These are phyloP conservation scores for Tetradesmus lagerheimii DNA, from an alignment of 139 green algal genomes.

Conservation along the genomic window DNA sequence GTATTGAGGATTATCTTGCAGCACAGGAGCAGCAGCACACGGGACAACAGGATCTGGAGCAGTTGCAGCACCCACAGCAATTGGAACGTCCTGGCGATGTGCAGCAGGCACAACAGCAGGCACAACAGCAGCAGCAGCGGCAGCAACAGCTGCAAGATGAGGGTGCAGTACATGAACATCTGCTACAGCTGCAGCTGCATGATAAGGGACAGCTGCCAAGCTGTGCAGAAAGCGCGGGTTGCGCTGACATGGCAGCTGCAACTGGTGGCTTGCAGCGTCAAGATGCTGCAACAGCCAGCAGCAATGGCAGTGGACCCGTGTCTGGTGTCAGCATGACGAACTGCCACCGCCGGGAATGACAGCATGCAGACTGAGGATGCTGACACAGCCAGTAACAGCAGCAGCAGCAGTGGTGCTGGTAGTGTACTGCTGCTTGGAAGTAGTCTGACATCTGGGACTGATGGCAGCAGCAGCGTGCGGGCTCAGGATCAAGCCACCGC, in stretches of 20 bases:
- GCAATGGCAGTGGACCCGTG: too few species aligned
- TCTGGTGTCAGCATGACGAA: too few species aligned
- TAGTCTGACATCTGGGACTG: neutral
- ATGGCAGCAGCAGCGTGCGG: neutral
- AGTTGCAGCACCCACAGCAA: neutral
- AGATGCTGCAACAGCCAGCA: neutral
- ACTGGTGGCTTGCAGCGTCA: neutral
- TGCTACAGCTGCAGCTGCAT: neutral
- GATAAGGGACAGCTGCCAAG: neutral
- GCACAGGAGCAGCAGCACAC: neutral
- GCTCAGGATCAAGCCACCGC: neutral
- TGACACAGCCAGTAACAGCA: neutral
- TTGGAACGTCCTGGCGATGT: neutral
- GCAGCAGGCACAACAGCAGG: neutral
- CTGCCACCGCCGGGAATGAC: too few species aligned
- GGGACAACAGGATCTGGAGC: neutral
- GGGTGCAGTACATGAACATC: neutral
- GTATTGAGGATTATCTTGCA: neutral
- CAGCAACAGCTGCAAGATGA: neutral
- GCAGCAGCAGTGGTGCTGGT: neutral
- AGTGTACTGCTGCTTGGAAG: too few species aligned
- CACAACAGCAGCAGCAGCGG: neutral
- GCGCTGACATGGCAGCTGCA: neutral
- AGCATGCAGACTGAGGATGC: neutral
- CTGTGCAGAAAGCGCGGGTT: neutral